Evolutionary conservation across 2,329 filamentous ascomycete species (phyloP), one percentile per base, ranked within the genome.

Genomic region (Intubia oerlemansii): DNA sequence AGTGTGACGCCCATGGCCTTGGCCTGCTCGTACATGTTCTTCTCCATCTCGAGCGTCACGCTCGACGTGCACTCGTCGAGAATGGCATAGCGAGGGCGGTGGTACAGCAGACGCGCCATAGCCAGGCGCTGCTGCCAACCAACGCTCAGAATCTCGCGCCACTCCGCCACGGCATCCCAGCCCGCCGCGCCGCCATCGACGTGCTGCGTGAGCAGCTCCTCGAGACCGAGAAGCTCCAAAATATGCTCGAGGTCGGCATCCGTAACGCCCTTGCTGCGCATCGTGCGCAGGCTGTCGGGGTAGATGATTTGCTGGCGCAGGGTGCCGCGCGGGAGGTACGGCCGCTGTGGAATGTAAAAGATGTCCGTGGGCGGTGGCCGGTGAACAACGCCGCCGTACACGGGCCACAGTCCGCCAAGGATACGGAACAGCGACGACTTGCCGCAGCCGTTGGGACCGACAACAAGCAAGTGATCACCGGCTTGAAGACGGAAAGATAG

Each of bases 301-400:
- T 98, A 98, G 34, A 88, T 92, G 41, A 98, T 82, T 44, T 98
- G 88, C 48, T 95, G 82, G 22, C 88, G 73, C n/a, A 98, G 66
- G 2, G 78, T 82, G 14, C 88, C 88, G 30, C 81, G 71, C 10
- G 79, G 88, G 2, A 98, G 64, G 45, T 98, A 98, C 0, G 88
- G 88, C 2, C 88, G 71, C 45, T 98, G 88, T 0, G 88, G 88
- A 38, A 98, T 90, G 54, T 98, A 98, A 54, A 95, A 98, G 45
- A 98, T 95, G 46, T 88, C 77, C 39, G 79, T 71, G 43, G 85
- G 88, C 2, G 78, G 72, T 2, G 88, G 88, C 49, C 95, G 95
- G 42, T 80, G 65, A 13, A 98, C 88, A 1, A 68, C 81, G 29
- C 88, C 88, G 38, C 88, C 85, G 49, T 98, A 98, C 10, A 95